These are phyloP conservation scores for Chaetothyriales sp. DNA, from an alignment of 2,329 filamentous ascomycete species.

Conservation along the genomic window DNA sequence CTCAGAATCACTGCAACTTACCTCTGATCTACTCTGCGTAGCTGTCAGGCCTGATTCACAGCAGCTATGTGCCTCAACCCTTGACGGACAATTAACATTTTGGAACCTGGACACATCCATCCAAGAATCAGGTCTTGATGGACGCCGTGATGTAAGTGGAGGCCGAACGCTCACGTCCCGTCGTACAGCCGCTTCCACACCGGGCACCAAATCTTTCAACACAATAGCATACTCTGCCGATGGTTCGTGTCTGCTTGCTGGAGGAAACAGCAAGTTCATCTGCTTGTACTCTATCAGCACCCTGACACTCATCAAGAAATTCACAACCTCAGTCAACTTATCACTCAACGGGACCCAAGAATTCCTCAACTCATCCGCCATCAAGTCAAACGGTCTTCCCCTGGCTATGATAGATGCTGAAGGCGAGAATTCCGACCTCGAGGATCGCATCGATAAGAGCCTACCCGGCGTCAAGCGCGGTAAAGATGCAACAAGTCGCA, in stretches of 20 bases:
- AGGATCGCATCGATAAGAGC: conserved; percentile 62
- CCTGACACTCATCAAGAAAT: conserved; percentile 84
- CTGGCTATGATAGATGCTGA: conserved; percentile 70
- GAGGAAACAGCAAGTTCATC: conserved; percentile 95
- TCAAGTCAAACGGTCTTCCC: conserved; percentile 74
- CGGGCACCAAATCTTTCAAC: conserved; percentile 79
- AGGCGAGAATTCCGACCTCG: conserved; percentile 75
- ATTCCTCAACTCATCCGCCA: conserved; percentile 78
- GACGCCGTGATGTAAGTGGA: conserved; percentile 79
- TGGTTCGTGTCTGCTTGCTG: conserved; percentile 76
- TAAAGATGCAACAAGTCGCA: conserved; percentile 72
- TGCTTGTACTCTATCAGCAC: conserved; percentile 92
- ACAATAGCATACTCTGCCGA: conserved; percentile 84
- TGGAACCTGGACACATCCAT: conserved; percentile 82
- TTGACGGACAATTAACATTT: conserved; percentile 89
- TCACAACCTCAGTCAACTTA: conserved; percentile 88
- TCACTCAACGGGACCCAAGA: conserved; percentile 92
- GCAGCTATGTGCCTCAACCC: conserved; percentile 77
- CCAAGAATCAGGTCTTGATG: conserved; percentile 75
- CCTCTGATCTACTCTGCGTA: conserved; percentile 77
- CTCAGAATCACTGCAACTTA: conserved; percentile 80
- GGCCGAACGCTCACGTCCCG: conserved; percentile 79
- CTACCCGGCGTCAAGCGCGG: conserved; percentile 69
- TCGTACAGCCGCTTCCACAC: conserved; percentile 75
- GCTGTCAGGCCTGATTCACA: conserved; percentile 79